Conservation (phyloP, 2,329 filamentous ascomycete genomes). For the Trichoderma koningii region DNA sequence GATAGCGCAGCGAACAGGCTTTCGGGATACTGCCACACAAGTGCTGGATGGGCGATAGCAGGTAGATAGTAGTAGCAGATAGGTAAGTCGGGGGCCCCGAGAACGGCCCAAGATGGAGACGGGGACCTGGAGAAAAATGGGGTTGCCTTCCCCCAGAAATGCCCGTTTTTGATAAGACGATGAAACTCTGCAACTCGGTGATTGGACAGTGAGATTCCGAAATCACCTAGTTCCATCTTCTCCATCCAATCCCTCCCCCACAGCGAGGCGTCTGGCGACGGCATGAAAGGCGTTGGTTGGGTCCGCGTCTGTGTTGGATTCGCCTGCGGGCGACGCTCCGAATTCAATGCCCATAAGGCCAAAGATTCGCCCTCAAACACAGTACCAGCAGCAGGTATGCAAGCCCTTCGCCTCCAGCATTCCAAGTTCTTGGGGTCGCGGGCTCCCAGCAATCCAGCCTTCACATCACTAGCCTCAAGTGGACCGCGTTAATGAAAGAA, state of each 20-base stretch:
- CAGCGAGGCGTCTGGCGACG: not conserved
- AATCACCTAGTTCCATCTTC: not conserved
- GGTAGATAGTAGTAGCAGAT: not conserved
- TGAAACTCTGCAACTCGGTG: conserved; percentile 16
- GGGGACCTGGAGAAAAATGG: conserved; percentile 24
- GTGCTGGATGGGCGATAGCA: conserved; percentile 4
- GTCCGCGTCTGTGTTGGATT: not conserved
- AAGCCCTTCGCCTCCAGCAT: conserved; percentile 16
- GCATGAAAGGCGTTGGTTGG: not conserved
- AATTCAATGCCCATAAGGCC: conserved; percentile 12
- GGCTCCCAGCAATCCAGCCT: not conserved
- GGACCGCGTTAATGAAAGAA: conserved; percentile 14
- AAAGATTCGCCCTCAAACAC: conserved; percentile 16
- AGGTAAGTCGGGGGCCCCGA: conserved; percentile 23
- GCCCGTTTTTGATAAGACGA: conserved; percentile 25
- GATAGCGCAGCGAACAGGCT: conserved; percentile 12
- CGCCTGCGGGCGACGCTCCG: not conserved
- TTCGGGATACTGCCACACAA: not conserved
- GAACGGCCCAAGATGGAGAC: conserved; percentile 14
- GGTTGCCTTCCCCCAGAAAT: conserved; percentile 15
- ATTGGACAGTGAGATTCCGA: conserved; percentile 12
- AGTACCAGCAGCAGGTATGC: too few species aligned
- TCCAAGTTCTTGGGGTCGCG: not conserved
- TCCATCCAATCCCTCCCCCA: conserved; percentile 14
- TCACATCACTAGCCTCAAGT: not conserved